Percentiles rank a stretch among this genome's conserved stretches.
phyloP scores from a whole-genome alignment of 768 basidiomycete species.

The Auricularia sp. region DNA sequence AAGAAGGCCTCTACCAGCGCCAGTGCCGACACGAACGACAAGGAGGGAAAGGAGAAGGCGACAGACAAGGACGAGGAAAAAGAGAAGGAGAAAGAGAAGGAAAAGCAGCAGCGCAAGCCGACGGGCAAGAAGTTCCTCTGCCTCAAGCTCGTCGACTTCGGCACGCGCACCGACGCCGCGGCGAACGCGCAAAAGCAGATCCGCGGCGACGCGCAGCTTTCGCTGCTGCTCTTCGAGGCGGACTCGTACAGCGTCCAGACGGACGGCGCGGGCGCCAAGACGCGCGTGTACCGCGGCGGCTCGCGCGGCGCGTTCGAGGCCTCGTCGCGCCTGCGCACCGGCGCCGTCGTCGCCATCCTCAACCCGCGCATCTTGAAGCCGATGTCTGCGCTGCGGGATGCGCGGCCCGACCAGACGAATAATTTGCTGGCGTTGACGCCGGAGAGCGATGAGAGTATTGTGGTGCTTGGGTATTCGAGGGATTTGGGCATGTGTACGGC shows the following conservation, averaged over 20 bases:
- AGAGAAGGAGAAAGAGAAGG: slow-evolving; percentile 26
- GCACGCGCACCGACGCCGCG: slow-evolving; percentile 44
- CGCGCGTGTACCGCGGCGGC: slow-evolving; percentile 73
- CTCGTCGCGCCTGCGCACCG: slow-evolving; percentile 76
- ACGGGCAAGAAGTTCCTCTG: slow-evolving; percentile 76
- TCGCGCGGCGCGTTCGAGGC: slow-evolving; percentile 88
- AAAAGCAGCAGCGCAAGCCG: slow-evolving; percentile 28
- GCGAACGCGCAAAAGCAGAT: slow-evolving; percentile 43
- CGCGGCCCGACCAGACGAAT: slow-evolving; percentile 55
- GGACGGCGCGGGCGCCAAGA: slow-evolving; percentile 19
- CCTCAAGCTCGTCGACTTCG: slow-evolving; percentile 76
- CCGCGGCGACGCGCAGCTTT: slow-evolving; percentile 75
- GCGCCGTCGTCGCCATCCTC: slow-evolving; percentile 81
- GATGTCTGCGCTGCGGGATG: slow-evolving; percentile 39
- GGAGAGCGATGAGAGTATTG: slow-evolving; percentile 65
- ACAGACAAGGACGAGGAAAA: slow-evolving; percentile 11
- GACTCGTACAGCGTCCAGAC: slow-evolving; percentile 52
- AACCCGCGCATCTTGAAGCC: slow-evolving; percentile 85
- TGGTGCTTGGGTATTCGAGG: slow-evolving; percentile 73
- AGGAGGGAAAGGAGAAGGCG: slow-evolving; percentile 13
- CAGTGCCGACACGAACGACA: slow-evolving; percentile 5
- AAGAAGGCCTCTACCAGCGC: background rate
- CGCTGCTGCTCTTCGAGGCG: slow-evolving; percentile 80
- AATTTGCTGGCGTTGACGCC: slow-evolving; percentile 87
- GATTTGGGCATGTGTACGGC: slow-evolving; percentile 85